These are phyloP conservation scores for Chalciporus piperatus DNA, from an alignment of 768 basidiomycete genomes.

Conservation along the genomic window DNA sequence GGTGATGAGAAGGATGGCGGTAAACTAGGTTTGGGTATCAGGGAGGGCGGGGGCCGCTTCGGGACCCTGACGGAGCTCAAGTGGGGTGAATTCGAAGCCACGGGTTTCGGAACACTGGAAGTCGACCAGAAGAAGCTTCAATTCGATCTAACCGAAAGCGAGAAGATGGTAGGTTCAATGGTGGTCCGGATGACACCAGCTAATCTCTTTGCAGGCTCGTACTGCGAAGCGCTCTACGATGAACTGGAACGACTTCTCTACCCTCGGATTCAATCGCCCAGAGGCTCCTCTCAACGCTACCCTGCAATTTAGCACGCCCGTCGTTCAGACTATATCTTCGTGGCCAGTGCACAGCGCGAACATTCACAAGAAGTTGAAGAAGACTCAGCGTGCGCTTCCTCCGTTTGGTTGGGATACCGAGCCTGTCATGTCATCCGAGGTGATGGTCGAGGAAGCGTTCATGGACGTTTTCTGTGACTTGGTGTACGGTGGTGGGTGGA, in stretches of 20 bases:
- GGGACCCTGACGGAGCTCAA: constrained; percentile 79
- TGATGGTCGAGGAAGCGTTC: constrained; percentile 88
- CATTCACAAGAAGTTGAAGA: constrained; percentile 76
- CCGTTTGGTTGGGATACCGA: constrained; percentile 93
- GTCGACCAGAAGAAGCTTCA: constrained; percentile 68
- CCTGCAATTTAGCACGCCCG: constrained; percentile 68
- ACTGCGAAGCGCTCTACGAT: constrained; percentile 78
- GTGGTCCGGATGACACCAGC: constrained; percentile 1
- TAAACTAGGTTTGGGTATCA: constrained; percentile 31
- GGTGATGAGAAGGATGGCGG: constrained; percentile 32
- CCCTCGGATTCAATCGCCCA: constrained; percentile 74
- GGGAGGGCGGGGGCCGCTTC: constrained; percentile 66
- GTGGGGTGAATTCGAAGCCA: constrained; percentile 89
- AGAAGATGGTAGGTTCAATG: constrained; percentile 50
- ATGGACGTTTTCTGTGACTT: constrained; percentile 83
- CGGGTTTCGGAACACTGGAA: constrained; percentile 67
- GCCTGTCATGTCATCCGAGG: constrained; percentile 72
- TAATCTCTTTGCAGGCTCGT: constrained; percentile 46
- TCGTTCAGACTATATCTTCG: constrained; percentile 55
- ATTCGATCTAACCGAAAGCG: constrained; percentile 91
- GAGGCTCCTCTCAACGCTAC: constrained; percentile 77
- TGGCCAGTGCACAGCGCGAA: constrained; percentile 78
- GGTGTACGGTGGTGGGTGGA: constrained; percentile 82
- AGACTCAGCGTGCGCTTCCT: constrained; percentile 68
- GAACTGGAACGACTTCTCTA: constrained; percentile 88